phyloP scores from a whole-genome alignment of 495 filamentous ascomycete species.

The Cudoniella acicularis region DNA sequence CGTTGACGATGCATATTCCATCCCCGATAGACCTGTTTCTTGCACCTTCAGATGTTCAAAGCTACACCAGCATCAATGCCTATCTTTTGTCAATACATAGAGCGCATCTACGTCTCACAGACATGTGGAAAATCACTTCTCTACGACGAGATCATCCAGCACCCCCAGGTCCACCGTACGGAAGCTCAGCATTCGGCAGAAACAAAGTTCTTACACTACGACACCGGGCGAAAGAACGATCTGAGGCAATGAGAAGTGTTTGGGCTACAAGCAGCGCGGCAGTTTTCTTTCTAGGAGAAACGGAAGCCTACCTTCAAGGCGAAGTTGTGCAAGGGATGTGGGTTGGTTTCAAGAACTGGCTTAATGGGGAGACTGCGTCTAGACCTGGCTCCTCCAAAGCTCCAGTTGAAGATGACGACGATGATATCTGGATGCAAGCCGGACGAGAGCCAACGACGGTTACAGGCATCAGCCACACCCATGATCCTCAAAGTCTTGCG shows the following conservation, averaged over 20 bases:
- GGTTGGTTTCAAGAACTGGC: conserved; percentile 56
- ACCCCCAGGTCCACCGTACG: conserved; percentile 60
- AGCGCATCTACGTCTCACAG: conserved; percentile 74
- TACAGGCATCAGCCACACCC: conserved; percentile 38
- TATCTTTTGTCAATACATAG: conserved; percentile 82
- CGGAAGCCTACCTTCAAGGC: conserved; percentile 81
- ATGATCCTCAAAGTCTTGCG: conserved; percentile 82
- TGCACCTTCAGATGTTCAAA: conserved; percentile 63
- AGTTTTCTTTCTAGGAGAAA: conserved; percentile 82
- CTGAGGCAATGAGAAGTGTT: conserved; percentile 63
- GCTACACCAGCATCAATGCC: conserved; percentile 77
- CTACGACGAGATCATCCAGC: conserved; percentile 73
- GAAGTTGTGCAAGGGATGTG: conserved; percentile 81
- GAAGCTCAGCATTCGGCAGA: conserved; percentile 53
- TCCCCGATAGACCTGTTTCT: conserved; percentile 88
- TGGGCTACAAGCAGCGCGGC: conserved; percentile 86
- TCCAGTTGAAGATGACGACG: conserved; percentile 15
- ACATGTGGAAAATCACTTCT: conserved; percentile 78
- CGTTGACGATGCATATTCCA: conserved; percentile 65
- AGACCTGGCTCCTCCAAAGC: conserved; percentile 1
- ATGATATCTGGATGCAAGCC: conserved; percentile 21
- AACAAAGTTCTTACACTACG: conserved; percentile 52
- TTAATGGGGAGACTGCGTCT: conserved; percentile 21
- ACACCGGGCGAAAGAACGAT: conserved; percentile 53
- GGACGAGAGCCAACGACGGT: conserved; percentile 11